Evolutionary conservation across 225 moss, liverwort and hornwort genomes (phyloP).

Genomic region (Straminergon stramineum): DNA sequence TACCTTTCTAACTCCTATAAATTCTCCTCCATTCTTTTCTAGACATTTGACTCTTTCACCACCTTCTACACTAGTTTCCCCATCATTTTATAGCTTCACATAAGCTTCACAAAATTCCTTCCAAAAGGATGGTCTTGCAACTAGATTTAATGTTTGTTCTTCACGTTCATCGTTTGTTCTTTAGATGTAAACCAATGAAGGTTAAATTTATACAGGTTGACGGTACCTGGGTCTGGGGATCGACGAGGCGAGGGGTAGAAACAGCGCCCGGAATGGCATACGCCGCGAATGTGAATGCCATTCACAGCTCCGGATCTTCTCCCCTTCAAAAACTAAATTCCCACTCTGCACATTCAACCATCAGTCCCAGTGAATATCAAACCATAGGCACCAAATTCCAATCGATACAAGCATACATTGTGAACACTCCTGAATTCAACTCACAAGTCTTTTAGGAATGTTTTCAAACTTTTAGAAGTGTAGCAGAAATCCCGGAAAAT

Average conservation of each 20-base stretch:
- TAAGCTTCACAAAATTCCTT: background rate
- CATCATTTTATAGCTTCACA: background rate
- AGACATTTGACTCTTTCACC: background rate
- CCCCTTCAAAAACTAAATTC: background rate
- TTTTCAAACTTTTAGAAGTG: background rate
- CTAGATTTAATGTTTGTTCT: background rate
- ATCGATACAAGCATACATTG: background rate
- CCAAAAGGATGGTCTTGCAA: background rate
- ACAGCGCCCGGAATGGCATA: constrained; percentile 16
- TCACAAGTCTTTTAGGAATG: background rate
- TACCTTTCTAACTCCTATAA: background rate
- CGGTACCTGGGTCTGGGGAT: constrained; percentile 17
- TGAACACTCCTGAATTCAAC: background rate
- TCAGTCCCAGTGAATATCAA: background rate
- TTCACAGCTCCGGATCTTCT: constrained; percentile 34
- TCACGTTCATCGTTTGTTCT: background rate
- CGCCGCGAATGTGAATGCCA: constrained; percentile 29
- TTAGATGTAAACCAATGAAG: background rate
- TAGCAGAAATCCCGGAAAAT: background rate
- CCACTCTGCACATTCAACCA: background rate
- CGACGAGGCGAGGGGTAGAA: background rate
- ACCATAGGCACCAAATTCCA: background rate
- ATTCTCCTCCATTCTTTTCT: background rate
- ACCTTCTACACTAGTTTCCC: background rate
- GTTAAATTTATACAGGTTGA: too few species aligned